A percentile compares a stretch with the other conserved stretches of the same genome.
phyloP scores from a whole-genome alignment of 306 rosid genomes.

The Medicago arabica region DNA sequence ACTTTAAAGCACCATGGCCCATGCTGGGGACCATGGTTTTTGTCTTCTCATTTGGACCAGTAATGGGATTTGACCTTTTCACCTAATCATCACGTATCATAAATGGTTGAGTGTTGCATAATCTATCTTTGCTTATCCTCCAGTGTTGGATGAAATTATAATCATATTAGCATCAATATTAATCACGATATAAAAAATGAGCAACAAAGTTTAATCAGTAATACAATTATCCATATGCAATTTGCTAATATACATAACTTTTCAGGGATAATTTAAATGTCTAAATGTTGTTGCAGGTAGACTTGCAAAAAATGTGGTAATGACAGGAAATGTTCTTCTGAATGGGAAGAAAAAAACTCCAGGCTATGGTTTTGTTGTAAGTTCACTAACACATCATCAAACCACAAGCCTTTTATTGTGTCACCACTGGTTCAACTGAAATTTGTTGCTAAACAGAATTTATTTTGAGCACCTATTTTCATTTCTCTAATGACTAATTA shows the following conservation, averaged over 20 bases:
- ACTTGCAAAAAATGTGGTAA: slow-evolving; percentile 75
- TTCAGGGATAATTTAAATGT: slow-evolving; percentile 9
- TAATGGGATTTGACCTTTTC: neutral
- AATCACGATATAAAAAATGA: neutral
- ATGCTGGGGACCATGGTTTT: slow-evolving; percentile 17
- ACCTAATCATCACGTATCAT: slow-evolving; percentile 1
- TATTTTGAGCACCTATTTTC: too few species aligned
- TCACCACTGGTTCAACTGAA: neutral
- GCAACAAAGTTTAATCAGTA: neutral
- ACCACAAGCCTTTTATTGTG: too few species aligned
- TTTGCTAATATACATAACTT: neutral
- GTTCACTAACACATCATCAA: slow-evolving; percentile 28
- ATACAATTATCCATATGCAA: neutral
- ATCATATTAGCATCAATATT: neutral
- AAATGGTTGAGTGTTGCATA: neutral
- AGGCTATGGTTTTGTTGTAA: slow-evolving; percentile 74
- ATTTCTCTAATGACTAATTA: too few species aligned
- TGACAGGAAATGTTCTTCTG: slow-evolving; percentile 76
- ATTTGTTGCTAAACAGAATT: too few species aligned
- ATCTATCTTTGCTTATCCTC: neutral
- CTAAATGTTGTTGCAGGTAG: slow-evolving; percentile 60
- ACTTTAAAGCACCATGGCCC: slow-evolving; percentile 17
- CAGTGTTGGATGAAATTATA: neutral
- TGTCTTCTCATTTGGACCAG: slow-evolving; percentile 3
- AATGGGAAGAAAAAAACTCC: slow-evolving; percentile 75